A percentile compares a stretch with the other conserved stretches of the same genome.
phyloP scores from a whole-genome alignment of 2,329 filamentous ascomycete species.

The Penicillium occitanis region DNA sequence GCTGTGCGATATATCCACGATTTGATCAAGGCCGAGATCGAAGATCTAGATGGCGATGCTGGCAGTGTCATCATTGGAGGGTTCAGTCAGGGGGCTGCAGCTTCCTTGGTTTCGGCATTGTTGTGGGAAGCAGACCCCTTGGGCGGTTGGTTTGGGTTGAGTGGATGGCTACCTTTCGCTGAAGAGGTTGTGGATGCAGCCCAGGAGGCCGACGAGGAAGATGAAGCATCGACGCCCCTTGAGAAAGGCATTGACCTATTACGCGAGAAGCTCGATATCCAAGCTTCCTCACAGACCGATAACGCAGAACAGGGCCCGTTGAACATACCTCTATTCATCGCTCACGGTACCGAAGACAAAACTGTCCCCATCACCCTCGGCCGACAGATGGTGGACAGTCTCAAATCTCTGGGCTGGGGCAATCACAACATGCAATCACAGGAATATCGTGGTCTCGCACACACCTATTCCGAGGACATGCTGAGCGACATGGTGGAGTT shows the following conservation, averaged over 20 bases:
- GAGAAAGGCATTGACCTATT: background rate
- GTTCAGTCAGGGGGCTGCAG: conserved; percentile 57
- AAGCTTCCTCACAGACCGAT: background rate
- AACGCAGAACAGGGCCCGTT: background rate
- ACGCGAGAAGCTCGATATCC: conserved; percentile 4
- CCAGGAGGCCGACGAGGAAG: background rate
- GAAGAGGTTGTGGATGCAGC: conserved; percentile 5
- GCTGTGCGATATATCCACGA: conserved; percentile 43
- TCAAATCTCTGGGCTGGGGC: background rate
- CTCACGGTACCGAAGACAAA: conserved; percentile 9
- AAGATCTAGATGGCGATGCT: conserved; percentile 39
- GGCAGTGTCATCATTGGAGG: conserved; percentile 51
- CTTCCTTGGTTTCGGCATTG: conserved; percentile 45
- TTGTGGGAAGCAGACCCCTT: conserved; percentile 40
- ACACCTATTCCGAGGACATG: conserved; percentile 10
- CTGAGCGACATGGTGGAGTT: conserved; percentile 14
- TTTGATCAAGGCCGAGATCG: conserved; percentile 41
- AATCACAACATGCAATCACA: background rate
- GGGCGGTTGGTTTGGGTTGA: conserved; percentile 13
- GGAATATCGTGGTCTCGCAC: conserved; percentile 4
- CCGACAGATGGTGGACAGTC: background rate
- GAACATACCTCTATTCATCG: conserved; percentile 15
- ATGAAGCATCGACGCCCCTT: background rate
- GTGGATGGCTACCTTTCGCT: conserved; percentile 18
- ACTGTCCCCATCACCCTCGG: conserved; percentile 8